phyloP scores from a whole-genome alignment of 1,284 basidiomycete genomes.

The Sanghuangporus baumii region DNA sequence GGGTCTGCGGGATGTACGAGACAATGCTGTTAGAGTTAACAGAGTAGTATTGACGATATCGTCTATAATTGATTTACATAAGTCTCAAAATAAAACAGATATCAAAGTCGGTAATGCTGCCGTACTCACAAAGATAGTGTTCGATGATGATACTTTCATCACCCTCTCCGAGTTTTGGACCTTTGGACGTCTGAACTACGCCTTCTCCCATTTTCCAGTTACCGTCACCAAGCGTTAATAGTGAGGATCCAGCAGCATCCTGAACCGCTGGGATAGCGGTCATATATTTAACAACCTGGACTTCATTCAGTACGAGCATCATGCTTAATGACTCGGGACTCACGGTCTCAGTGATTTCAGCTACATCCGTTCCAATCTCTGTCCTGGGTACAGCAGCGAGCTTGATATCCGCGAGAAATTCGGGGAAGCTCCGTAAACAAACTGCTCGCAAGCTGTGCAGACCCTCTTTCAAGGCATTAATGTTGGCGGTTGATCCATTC shows the following conservation, averaged over 20 bases:
- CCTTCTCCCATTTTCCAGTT: constrained; percentile 88
- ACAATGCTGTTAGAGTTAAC: constrained; percentile 52
- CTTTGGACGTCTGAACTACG: constrained; percentile 49
- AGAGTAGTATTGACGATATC: constrained; percentile 63
- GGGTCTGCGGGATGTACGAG: constrained; percentile 57
- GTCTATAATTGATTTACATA: constrained; percentile 33
- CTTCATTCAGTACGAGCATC: background rate
- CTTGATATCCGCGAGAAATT: constrained; percentile 72
- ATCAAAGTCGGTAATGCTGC: background rate
- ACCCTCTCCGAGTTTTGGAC: constrained; percentile 39
- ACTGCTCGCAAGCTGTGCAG: constrained; percentile 56
- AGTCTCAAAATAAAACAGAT: background rate
- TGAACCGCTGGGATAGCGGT: constrained; percentile 63
- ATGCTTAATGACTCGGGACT: constrained; percentile 20
- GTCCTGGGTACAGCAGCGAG: constrained; percentile 43
- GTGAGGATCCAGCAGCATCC: constrained; percentile 54
- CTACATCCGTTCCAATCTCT: constrained; percentile 52
- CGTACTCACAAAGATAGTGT: constrained; percentile 56
- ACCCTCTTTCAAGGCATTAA: constrained; percentile 67
- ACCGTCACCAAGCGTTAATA: constrained; percentile 69
- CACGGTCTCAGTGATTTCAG: constrained; percentile 59
- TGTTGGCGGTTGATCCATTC: constrained; percentile 37
- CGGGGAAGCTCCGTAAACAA: constrained; percentile 74
- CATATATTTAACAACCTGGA: constrained; percentile 43
- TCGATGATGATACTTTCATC: constrained; percentile 60